phyloP scores from a whole-genome alignment of 2,329 filamentous ascomycete genomes.

The Pseudocercospora vitis region DNA sequence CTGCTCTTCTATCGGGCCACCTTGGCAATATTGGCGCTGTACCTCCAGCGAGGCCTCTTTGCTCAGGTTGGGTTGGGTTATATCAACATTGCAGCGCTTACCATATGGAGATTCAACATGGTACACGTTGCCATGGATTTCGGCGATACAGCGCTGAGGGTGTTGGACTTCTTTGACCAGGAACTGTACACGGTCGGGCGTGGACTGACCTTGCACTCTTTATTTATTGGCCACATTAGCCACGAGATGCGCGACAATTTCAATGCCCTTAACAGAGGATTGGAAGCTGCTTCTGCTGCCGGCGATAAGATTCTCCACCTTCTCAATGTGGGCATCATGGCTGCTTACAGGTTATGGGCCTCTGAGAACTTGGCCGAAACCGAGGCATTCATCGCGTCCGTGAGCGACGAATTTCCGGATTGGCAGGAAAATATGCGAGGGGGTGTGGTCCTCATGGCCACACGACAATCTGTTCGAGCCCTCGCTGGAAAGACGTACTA shows the following conservation, averaged over 20 bases:
- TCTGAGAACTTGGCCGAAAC: conserved; percentile 69
- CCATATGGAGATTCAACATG: conserved; percentile 69
- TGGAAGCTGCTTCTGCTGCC: conserved; percentile 65
- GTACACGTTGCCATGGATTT: conserved; percentile 66
- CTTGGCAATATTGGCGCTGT: conserved; percentile 65
- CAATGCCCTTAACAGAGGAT: conserved; percentile 61
- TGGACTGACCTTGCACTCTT: conserved; percentile 67
- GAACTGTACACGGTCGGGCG: conserved; percentile 64
- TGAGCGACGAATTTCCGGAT: conserved; percentile 70
- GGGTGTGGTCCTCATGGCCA: conserved; percentile 65
- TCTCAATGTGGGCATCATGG: conserved; percentile 67
- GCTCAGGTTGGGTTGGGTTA: conserved; percentile 70
- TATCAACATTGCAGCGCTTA: conserved; percentile 66
- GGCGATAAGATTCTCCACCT: conserved; percentile 73
- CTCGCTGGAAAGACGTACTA: conserved; percentile 70
- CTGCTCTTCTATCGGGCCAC: conserved; percentile 71
- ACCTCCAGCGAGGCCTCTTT: conserved; percentile 63
- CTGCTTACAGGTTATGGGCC: conserved; percentile 67
- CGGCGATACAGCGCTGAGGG: conserved; percentile 60
- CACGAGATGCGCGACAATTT: conserved; percentile 61
- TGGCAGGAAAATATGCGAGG: conserved; percentile 72
- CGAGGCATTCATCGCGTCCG: conserved; percentile 68
- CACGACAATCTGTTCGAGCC: conserved; percentile 66
- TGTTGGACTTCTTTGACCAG: conserved; percentile 64
- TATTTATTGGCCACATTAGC: conserved; percentile 70